Conservation (phyloP, 2,329 filamentous ascomycete species). For the Colletotrichum lupini region DNA sequence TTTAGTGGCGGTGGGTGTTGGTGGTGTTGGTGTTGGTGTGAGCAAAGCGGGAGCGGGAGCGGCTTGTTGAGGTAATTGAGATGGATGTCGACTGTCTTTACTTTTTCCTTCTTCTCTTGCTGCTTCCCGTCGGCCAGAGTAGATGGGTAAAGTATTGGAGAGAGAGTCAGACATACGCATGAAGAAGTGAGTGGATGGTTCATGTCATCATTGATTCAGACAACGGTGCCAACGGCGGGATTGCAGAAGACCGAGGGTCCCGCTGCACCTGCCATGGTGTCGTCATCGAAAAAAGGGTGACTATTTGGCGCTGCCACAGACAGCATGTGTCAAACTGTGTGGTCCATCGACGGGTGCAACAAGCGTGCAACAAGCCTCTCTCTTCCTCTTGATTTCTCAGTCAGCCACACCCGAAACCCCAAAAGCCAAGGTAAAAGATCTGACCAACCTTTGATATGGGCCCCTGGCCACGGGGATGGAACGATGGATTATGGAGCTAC, state of each 20-base stretch:
- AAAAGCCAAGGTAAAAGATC: neutral
- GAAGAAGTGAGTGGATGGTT: neutral
- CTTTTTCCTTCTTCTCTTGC: neutral
- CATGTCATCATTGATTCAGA: constrained; percentile 6
- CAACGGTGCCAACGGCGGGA: neutral
- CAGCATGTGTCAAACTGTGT: neutral
- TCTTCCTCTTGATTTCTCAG: too few relatives aligned
- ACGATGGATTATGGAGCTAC: neutral
- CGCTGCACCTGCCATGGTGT: constrained; percentile 14
- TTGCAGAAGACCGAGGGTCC: constrained; percentile 9
- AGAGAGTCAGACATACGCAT: neutral
- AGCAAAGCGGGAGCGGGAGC: neutral
- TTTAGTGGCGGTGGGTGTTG: neutral
- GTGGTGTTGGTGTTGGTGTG: neutral
- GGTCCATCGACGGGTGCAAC: neutral
- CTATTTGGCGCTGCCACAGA: neutral
- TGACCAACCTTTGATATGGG: too few relatives aligned
- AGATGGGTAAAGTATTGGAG: neutral
- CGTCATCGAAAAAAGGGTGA: constrained; percentile 21
- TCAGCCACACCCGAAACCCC: too few relatives aligned
- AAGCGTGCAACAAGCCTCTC: neutral
- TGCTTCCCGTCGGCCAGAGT: neutral
- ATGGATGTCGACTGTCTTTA: neutral
- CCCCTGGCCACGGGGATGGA: neutral
- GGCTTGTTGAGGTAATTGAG: neutral